Conservation (phyloP, 805 yeast genomes). For the Suhomyces prunicola region DNA sequence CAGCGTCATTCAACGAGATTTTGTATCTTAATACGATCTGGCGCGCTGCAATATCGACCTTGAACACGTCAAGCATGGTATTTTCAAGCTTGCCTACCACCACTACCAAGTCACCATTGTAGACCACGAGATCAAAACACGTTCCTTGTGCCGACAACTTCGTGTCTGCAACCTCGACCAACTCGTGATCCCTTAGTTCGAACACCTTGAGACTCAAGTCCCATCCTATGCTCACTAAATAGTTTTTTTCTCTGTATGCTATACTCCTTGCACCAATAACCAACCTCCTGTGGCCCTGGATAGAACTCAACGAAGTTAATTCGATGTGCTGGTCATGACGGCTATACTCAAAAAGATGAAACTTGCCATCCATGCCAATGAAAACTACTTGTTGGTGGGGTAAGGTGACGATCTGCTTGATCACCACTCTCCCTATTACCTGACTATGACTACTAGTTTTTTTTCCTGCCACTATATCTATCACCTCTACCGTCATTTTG, state of each 20-base stretch:
- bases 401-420: conserved; percentile 30
- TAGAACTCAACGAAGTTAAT: not conserved
- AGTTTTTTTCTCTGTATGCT: conserved; percentile 19
- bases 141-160: conserved; percentile 52
- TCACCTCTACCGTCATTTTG: conserved; percentile 13
- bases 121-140: conserved; percentile 40
- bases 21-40: conserved; percentile 25
- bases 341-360: conserved; percentile 18
- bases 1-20: conserved; percentile 69
- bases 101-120: conserved; percentile 33
- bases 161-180: conserved; percentile 14
- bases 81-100: conserved; percentile 60
- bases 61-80: conserved; percentile 51
- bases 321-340: conserved; percentile 2
- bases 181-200: conserved; percentile 16
- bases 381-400: conserved; percentile 27
- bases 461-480: conserved; percentile 13
- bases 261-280: conserved; percentile 35
- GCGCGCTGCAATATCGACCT: not conserved
- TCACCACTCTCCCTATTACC: conserved; percentile 22
- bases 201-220: conserved; percentile 47
- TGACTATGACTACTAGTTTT: not conserved
- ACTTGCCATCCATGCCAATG: conserved; percentile 54
- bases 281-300: conserved; percentile 33
- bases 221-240: conserved; percentile 57